These are phyloP conservation scores for Aspergillus carlsbadensis DNA, from an alignment of 495 filamentous ascomycete genomes.

Conservation along the genomic window DNA sequence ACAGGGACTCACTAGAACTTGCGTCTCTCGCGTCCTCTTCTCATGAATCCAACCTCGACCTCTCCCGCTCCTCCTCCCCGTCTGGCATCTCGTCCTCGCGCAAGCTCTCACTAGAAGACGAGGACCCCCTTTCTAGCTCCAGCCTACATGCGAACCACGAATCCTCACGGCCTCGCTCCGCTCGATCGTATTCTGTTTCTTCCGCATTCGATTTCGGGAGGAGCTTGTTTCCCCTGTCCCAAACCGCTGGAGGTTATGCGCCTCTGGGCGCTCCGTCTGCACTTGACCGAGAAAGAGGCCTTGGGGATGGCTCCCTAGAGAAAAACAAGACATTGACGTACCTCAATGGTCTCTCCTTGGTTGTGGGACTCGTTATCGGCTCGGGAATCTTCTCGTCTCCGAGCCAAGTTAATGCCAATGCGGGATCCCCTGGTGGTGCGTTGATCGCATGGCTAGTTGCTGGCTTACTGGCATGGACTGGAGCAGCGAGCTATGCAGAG, in stretches of 20 bases:
- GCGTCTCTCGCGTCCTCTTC: conserved; percentile 85
- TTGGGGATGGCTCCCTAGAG: conserved; percentile 67
- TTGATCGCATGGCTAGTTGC: conserved; percentile 89
- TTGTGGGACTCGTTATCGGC: conserved; percentile 94
- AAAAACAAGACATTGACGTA: conserved; percentile 95
- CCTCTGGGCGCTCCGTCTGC: conserved; percentile 71
- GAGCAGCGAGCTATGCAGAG: conserved; percentile 93
- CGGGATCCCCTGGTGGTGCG: conserved; percentile 87
- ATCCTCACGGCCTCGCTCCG: conserved; percentile 47
- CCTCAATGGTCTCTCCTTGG: conserved; percentile 84
- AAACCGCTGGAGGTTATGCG: conserved; percentile 77
- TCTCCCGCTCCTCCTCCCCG: conserved; percentile 71
- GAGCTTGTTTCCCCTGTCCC: conserved; percentile 89
- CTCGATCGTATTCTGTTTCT: conserved; percentile 80
- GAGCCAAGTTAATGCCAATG: conserved; percentile 89
- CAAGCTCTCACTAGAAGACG: conserved; percentile 81
- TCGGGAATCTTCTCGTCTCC: conserved; percentile 96
- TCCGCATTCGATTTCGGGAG: conserved; percentile 92
- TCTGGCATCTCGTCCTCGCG: conserved; percentile 89
- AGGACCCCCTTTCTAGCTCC: conserved; percentile 70
- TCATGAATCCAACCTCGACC: conserved; percentile 49
- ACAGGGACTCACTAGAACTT: conserved; percentile 92
- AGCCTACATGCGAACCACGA: conserved; percentile 47
- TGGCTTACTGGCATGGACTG: conserved; percentile 91
- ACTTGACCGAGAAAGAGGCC: conserved; percentile 44